phyloP scores from a whole-genome alignment of 2,329 filamentous ascomycete genomes.

The Macrophomina phaseolina region DNA sequence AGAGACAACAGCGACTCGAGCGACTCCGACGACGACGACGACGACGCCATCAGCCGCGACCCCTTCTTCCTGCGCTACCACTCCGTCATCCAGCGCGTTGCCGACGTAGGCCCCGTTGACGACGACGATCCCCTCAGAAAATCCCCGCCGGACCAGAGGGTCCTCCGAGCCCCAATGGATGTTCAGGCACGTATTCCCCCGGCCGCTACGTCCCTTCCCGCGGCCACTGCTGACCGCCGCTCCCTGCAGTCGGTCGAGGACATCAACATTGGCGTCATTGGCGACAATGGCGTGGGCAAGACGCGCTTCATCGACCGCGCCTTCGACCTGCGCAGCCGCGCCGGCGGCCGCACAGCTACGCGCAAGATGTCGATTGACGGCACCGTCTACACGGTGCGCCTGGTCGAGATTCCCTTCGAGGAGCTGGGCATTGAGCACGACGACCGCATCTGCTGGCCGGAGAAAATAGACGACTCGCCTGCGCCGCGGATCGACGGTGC shows the following conservation, averaged over 20 bases:
- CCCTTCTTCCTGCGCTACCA: slow-evolving; percentile 51
- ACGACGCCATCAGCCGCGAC: slow-evolving; percentile 44
- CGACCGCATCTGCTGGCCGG: slow-evolving; percentile 63
- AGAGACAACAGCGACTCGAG: slow-evolving; percentile 28
- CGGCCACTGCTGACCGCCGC: slow-evolving; percentile 29
- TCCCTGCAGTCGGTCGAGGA: slow-evolving; percentile 48
- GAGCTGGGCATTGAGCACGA: slow-evolving; percentile 58
- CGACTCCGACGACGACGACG: slow-evolving; percentile 18
- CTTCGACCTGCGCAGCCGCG: slow-evolving; percentile 51
- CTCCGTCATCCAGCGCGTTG: slow-evolving; percentile 30
- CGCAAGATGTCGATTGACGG: slow-evolving; percentile 65
- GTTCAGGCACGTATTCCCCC: slow-evolving; percentile 21
- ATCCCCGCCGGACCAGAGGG: slow-evolving; percentile 27
- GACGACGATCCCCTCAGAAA: slow-evolving; percentile 8
- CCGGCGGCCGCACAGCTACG: slow-evolving; percentile 30
- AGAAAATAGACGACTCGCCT: slow-evolving; percentile 65
- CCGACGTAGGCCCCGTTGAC: slow-evolving; percentile 32
- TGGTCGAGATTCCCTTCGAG: slow-evolving; percentile 61
- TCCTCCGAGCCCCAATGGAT: slow-evolving; percentile 27
- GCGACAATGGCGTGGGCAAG: slow-evolving; percentile 61
- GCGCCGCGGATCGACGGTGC: slow-evolving; percentile 82
- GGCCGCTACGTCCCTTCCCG: slow-evolving; percentile 9
- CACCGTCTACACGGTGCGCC: slow-evolving; percentile 60
- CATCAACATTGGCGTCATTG: slow-evolving; percentile 65
- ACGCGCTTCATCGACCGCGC: slow-evolving; percentile 64